Percentiles rank a stretch among this genome's conserved stretches.
Conservation (phyloP, 805 yeast species). For the Zygosaccharomyces rouxii region DNA sequence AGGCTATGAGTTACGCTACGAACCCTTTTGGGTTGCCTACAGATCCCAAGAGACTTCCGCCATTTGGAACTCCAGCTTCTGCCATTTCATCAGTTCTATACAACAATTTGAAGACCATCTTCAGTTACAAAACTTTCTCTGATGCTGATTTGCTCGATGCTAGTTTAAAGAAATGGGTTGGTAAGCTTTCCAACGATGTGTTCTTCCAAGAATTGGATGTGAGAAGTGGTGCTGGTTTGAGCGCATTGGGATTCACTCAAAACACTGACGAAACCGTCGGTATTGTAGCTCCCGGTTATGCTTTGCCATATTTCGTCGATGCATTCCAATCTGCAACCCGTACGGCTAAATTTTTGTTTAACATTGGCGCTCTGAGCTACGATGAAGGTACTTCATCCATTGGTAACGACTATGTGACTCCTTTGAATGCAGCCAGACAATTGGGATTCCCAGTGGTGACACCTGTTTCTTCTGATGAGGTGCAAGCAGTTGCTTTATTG, state of each 20-base stretch:
- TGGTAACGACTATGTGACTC: slow-evolving; percentile 58
- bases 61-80: slow-evolving; percentile 52
- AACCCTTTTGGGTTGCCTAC: slow-evolving; percentile 61
- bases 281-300: slow-evolving; percentile 58
- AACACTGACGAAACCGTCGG: slow-evolving; percentile 37
- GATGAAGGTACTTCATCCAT: slow-evolving; percentile 49
- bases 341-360: slow-evolving; percentile 58
- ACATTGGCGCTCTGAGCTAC: slow-evolving; percentile 73
- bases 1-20: slow-evolving; percentile 23
- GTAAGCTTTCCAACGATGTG: slow-evolving; percentile 16
- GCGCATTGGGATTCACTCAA: slow-evolving; percentile 65
- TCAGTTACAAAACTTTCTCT: slow-evolving; percentile 67
- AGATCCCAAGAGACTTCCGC: slow-evolving; percentile 49
- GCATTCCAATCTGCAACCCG: slow-evolving; percentile 40
- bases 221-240: slow-evolving; percentile 78
- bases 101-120: slow-evolving; percentile 48
- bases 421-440: slow-evolving; percentile 56
- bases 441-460: slow-evolving; percentile 65
- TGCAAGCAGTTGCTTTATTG: slow-evolving; percentile 62
- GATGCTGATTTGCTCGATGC: slow-evolving; percentile 56
- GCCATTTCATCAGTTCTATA: slow-evolving; percentile 54
- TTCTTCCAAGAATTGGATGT: slow-evolving; percentile 49
- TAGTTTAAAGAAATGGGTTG: slow-evolving; percentile 57
- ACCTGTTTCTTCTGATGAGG: slow-evolving; percentile 58
- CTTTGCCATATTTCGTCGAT: slow-evolving; percentile 65